phyloP scores from a whole-genome alignment of 2,329 filamentous ascomycete genomes.

The Chrysoporthe cubensis region DNA sequence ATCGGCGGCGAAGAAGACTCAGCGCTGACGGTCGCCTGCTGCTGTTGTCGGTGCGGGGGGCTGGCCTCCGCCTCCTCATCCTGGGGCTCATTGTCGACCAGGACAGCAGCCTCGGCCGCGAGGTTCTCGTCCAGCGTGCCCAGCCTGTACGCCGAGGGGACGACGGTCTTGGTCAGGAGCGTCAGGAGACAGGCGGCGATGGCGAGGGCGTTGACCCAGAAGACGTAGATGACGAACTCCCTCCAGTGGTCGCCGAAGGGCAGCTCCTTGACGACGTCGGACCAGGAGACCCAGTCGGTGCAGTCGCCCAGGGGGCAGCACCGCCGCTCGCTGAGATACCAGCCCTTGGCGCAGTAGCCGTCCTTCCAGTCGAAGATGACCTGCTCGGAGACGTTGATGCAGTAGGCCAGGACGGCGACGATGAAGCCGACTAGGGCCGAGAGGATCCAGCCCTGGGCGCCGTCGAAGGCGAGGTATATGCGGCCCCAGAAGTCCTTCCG shows the following conservation, averaged over 20 bases:
- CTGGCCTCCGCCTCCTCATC: conserved; percentile 51
- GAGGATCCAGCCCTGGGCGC: conserved; percentile 90
- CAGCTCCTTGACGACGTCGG: conserved; percentile 49
- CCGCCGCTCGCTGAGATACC: conserved; percentile 74
- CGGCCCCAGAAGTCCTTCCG: conserved; percentile 86
- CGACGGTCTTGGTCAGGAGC: conserved; percentile 88
- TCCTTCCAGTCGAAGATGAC: conserved; percentile 89
- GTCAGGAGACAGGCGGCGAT: conserved; percentile 77
- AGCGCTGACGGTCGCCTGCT: conserved; percentile 37
- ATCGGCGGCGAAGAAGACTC: conserved; percentile 63
- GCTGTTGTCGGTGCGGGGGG: conserved; percentile 34
- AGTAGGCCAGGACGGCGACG: conserved; percentile 84
- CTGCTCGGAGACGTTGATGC: conserved; percentile 84
- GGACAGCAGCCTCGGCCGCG: conserved; percentile 61
- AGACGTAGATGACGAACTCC: conserved; percentile 78
- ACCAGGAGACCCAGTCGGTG: conserved; percentile 61
- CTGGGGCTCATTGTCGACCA: conserved; percentile 45
- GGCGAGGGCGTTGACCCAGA: conserved; percentile 72
- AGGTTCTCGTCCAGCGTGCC: conserved; percentile 93
- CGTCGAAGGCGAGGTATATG: conserved; percentile 76
- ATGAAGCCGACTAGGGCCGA: conserved; percentile 87
- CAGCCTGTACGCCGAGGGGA: conserved; percentile 85
- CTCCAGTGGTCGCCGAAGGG: conserved; percentile 61
- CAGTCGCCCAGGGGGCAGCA: conserved; percentile 61
- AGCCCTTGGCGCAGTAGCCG: conserved; percentile 75